phyloP scores from a whole-genome alignment of 2,329 filamentous ascomycete species.

The Sarocladium brachiariae region DNA sequence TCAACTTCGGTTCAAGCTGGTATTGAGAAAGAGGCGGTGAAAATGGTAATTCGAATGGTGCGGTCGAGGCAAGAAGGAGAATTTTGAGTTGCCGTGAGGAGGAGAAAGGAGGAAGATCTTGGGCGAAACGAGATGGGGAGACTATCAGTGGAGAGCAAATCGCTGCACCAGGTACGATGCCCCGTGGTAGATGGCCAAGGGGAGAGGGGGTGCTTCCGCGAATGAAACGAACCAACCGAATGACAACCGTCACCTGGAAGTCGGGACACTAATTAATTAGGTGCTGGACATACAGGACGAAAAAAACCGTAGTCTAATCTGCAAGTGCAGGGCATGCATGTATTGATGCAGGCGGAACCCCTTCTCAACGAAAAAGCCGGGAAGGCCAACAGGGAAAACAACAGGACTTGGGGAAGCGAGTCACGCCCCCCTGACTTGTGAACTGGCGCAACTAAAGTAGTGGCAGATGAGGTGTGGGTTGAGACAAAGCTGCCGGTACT shows the following conservation, averaged over 20 bases:
- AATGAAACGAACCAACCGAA: background rate
- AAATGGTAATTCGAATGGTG: too few species aligned
- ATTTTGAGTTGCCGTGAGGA: background rate
- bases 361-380: too few species aligned
- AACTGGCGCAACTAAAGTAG: background rate
- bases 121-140: conserved; percentile 3
- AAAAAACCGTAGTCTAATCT: too few species aligned
- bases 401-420: background rate
- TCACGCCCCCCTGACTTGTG: conserved; percentile 1
- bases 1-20: too few species aligned
- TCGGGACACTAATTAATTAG: background rate
- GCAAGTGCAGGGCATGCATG: too few species aligned
- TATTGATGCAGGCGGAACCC: too few species aligned
- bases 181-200: background rate
- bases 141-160: background rate
- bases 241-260: background rate
- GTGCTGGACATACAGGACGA: too few species aligned
- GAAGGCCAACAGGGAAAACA: too few species aligned
- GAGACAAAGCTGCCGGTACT: conserved; percentile 4
- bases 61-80: background rate
- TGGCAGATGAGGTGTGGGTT: background rate
- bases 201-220: background rate
- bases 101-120: conserved; percentile 4
- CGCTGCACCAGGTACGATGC: too few species aligned
- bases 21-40: background rate